Conservation (phyloP, 192 early-diverging fungal species). For the Chytriomyces sp. region DNA sequence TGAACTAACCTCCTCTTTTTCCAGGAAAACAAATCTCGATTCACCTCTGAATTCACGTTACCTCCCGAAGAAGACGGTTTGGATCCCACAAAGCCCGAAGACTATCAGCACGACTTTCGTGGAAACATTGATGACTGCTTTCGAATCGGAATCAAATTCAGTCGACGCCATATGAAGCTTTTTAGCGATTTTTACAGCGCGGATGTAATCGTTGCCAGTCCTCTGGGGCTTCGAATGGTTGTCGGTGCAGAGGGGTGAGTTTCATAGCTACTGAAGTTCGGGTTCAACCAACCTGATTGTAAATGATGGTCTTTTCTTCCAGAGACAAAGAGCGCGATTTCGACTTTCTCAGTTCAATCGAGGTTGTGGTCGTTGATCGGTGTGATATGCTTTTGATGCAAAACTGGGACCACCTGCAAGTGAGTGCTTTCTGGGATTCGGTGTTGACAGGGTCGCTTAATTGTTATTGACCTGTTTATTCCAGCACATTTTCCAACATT, state of each 20-base stretch:
- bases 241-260: slow-evolving; percentile 79
- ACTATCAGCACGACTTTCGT: slow-evolving; percentile 81
- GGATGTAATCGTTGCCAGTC: slow-evolving; percentile 93
- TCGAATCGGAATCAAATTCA: slow-evolving; percentile 88
- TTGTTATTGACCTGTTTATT: neutral
- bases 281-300: neutral
- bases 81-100: slow-evolving; percentile 73
- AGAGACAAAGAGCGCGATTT: slow-evolving; percentile 64
- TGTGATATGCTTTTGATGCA: slow-evolving; percentile 92
- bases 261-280: neutral
- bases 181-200: slow-evolving; percentile 87
- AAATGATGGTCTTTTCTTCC: slow-evolving; percentile 6
- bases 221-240: slow-evolving; percentile 86
- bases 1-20: neutral
- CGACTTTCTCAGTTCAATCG: slow-evolving; percentile 93
- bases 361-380: slow-evolving; percentile 86
- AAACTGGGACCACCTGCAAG: slow-evolving; percentile 95
- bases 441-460: too few species aligned
- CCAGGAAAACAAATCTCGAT: slow-evolving; percentile 81
- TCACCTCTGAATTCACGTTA: slow-evolving; percentile 77
- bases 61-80: slow-evolving; percentile 65
- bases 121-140: slow-evolving; percentile 98
- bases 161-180: slow-evolving; percentile 83
- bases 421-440: slow-evolving; percentile 35
- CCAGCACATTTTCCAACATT: slow-evolving; percentile 77